A percentile compares a stretch with the other conserved stretches of the same genome.
phyloP scores from a whole-genome alignment of 169 alveolate species.

The Eimeria acervulina region DNA sequence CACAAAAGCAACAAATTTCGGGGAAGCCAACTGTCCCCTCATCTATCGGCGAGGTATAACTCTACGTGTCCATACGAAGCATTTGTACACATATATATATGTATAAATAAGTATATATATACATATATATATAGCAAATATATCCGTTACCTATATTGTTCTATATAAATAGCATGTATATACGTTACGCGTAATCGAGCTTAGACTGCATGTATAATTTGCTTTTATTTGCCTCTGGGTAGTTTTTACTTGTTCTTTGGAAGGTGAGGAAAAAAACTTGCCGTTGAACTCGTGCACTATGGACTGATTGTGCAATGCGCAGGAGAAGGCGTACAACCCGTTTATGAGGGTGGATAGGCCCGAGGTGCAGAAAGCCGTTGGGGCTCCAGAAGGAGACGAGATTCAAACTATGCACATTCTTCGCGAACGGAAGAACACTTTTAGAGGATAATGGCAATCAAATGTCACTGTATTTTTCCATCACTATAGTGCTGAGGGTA shows the following conservation, averaged over 20 bases:
- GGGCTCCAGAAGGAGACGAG: slow-evolving; percentile 58
- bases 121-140: no score
- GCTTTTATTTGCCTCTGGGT: neutral
- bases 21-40: slow-evolving; percentile 81
- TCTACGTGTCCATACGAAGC: no score
- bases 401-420: slow-evolving; percentile 77
- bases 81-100: neutral
- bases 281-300: neutral
- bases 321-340: slow-evolving; percentile 75
- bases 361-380: slow-evolving; percentile 53
- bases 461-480: no score
- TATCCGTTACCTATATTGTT: no score
- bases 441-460: slow-evolving; percentile 23
- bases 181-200: no score
- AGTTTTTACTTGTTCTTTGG: neutral
- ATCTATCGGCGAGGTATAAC: slow-evolving; percentile 70
- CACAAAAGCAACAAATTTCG: slow-evolving; percentile 16
- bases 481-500: no score
- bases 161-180: no score
- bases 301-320: neutral
- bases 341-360: slow-evolving; percentile 68
- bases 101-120: neutral
- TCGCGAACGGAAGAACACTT: slow-evolving; percentile 63
- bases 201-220: no score
- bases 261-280: neutral